A percentile compares a stretch with the other conserved stretches of the same genome.
These are phyloP conservation scores for Cryphonectria parasitica DNA, from an alignment of 2,329 filamentous ascomycete species.

Conservation along the genomic window DNA sequence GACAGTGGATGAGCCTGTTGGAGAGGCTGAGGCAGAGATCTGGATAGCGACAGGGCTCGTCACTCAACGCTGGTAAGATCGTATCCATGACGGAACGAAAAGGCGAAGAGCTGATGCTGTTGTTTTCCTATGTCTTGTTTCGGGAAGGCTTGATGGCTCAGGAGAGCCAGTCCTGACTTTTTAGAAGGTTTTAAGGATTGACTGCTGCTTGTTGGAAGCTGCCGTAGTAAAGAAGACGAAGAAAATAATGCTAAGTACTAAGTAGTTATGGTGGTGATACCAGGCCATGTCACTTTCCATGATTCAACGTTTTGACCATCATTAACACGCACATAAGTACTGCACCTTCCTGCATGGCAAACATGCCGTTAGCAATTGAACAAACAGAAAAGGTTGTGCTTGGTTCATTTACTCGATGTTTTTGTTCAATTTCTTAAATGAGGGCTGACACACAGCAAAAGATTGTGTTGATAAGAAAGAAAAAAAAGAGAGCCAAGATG, in stretches of 20 bases:
- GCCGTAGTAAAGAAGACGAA: not conserved
- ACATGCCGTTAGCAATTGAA: not conserved
- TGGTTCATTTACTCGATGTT: not conserved
- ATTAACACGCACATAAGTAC: not conserved
- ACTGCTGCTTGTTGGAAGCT: not conserved
- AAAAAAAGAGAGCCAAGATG: not conserved
- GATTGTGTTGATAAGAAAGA: not conserved
- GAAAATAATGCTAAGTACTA: too few species aligned
- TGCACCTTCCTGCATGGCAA: not conserved
- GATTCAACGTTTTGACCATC: not conserved
- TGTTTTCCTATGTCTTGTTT: not conserved
- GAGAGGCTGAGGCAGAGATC: constrained; percentile 28
- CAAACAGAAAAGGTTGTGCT: not conserved
- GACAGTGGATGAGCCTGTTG: constrained; percentile 12
- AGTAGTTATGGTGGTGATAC: not conserved
- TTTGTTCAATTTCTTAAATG: too few species aligned
- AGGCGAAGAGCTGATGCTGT: not conserved
- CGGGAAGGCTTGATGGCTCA: not conserved
- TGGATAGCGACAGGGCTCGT: constrained; percentile 15
- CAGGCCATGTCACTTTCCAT: not conserved
- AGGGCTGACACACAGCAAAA: not conserved
- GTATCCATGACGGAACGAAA: not conserved
- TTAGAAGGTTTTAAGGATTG: not conserved
- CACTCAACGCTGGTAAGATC: constrained; percentile 9
- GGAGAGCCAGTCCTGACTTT: not conserved